Conservation (phyloP, 2,329 filamentous ascomycete species). For the Xylaria digitata region DNA sequence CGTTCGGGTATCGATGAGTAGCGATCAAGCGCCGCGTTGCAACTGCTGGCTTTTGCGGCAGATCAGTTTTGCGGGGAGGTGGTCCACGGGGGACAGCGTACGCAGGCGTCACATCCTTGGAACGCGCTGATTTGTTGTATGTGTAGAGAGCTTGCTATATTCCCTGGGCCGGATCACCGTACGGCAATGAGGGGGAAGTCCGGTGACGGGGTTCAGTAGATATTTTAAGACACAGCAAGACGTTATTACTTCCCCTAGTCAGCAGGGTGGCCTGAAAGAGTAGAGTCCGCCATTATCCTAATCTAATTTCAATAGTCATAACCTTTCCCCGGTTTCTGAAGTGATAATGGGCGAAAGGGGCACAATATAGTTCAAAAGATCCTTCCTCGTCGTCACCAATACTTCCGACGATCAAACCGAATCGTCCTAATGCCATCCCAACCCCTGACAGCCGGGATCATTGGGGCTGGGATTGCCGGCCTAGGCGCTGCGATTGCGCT, state of each 20-base stretch:
- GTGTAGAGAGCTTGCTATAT: neutral
- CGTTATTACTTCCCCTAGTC: too few species aligned
- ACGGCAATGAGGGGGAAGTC: constrained; percentile 1
- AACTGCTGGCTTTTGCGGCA: neutral
- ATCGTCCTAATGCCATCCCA: constrained; percentile 5
- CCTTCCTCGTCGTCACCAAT: neutral
- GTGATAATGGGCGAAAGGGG: too few species aligned
- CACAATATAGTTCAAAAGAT: too few species aligned
- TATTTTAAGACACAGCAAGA: too few species aligned
- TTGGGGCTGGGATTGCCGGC: constrained; percentile 49
- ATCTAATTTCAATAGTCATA: too few species aligned
- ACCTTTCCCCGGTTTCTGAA: too few species aligned
- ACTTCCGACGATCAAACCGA: neutral
- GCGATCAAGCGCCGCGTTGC: neutral
- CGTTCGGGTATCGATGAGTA: neutral
- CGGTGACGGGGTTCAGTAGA: neutral
- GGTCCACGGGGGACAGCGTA: neutral
- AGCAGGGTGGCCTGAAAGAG: too few species aligned
- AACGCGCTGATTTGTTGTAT: neutral
- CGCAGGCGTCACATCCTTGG: neutral
- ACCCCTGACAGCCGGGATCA: constrained; percentile 35
- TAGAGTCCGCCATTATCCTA: too few species aligned
- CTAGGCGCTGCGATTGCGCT: constrained; percentile 46
- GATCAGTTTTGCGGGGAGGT: too few species aligned
- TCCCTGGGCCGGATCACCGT: neutral